phyloP scores from a whole-genome alignment of 441 rosid species.

The Lepidium campestre region DNA sequence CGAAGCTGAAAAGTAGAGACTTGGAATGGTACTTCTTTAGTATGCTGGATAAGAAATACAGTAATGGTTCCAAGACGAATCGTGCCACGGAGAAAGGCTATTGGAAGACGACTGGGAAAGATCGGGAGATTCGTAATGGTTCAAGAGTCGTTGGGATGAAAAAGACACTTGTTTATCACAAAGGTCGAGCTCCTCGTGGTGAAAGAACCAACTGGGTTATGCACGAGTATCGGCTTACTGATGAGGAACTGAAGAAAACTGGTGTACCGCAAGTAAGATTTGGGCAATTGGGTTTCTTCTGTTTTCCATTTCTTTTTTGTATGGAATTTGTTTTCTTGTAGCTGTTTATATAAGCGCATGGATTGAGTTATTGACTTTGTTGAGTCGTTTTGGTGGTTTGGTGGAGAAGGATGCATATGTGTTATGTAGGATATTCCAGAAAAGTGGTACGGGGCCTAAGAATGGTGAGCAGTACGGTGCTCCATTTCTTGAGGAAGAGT shows the following conservation, averaged over 20 bases:
- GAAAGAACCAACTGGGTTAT: constrained; percentile 91
- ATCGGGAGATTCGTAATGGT: constrained; percentile 48
- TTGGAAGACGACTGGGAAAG: constrained; percentile 98
- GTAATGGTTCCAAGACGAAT: constrained; percentile 81
- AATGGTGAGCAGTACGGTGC: constrained; percentile 99
- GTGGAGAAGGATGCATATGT: constrained; percentile 74
- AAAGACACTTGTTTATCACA: constrained; percentile 91
- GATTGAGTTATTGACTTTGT: background rate
- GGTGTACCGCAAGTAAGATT: constrained; percentile 62
- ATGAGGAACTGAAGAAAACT: constrained; percentile 58
- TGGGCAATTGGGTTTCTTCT: background rate
- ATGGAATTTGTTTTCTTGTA: background rate
- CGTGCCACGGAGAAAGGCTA: constrained; percentile 95
- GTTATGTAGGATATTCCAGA: constrained; percentile 86
- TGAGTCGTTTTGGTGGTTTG: constrained; percentile 5
- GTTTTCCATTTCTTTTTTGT: background rate
- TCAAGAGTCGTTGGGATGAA: constrained; percentile 74
- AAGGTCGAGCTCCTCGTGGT: constrained; percentile 88
- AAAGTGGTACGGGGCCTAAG: constrained; percentile 96
- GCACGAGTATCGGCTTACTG: constrained; percentile 90
- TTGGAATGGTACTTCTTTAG: constrained; percentile 97
- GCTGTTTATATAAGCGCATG: background rate
- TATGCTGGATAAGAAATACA: constrained; percentile 70
- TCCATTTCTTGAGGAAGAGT: constrained; percentile 91
- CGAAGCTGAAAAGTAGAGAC: constrained; percentile 84